Conservation (phyloP, 257 asterid species). For the Scutellaria baicalensis region DNA sequence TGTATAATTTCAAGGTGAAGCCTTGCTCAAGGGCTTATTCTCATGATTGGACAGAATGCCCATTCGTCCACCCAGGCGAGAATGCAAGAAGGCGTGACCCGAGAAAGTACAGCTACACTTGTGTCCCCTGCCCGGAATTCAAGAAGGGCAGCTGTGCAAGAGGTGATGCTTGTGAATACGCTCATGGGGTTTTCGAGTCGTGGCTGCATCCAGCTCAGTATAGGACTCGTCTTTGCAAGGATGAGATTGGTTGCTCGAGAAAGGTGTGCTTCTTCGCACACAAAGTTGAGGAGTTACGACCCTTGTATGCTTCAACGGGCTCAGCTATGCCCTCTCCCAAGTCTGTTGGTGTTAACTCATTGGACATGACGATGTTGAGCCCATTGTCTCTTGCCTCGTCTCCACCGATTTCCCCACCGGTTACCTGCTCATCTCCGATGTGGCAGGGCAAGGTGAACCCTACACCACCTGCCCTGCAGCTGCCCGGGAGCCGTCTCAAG, state of each 20-base stretch:
- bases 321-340: constrained; percentile 83
- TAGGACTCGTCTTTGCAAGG: constrained; percentile 84
- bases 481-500: constrained; percentile 72
- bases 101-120: constrained; percentile 49
- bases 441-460: constrained; percentile 57
- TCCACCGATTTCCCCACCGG: constrained; percentile 59
- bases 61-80: constrained; percentile 55
- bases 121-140: constrained; percentile 92
- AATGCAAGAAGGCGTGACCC: constrained; percentile 64
- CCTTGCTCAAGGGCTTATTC: constrained; percentile 57
- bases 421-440: constrained; percentile 10
- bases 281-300: constrained; percentile 69
- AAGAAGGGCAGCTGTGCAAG: constrained; percentile 78
- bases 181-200: constrained; percentile 92
- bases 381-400: constrained; percentile 47
- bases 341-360: constrained; percentile 28
- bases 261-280: constrained; percentile 93
- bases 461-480: constrained; percentile 63
- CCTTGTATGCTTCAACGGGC: constrained; percentile 69
- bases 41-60: constrained; percentile 60
- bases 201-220: constrained; percentile 98
- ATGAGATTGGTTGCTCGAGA: constrained; percentile 70
- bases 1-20: constrained; percentile 47
- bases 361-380: constrained; percentile 45
- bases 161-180: constrained; percentile 68